These are phyloP conservation scores for Plasmodium billcollinsi DNA, from an alignment of 169 alveolate genomes.

Conservation along the genomic window DNA sequence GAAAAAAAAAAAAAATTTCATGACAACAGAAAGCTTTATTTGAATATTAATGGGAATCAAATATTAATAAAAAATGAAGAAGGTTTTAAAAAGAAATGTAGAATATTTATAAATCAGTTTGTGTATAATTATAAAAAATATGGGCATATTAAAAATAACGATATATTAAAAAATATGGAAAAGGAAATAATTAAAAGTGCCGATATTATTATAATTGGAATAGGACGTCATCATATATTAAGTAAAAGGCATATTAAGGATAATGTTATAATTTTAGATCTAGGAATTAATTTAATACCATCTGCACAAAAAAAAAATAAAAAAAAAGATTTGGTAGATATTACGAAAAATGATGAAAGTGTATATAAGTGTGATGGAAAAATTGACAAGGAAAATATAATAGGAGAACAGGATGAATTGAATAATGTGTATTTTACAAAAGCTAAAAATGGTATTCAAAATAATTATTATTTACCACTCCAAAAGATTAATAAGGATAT, in stretches of 20 bases:
- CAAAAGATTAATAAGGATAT: no score
- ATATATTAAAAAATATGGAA: constrained; percentile 22
- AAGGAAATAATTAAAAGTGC: constrained; percentile 22
- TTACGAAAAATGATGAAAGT: background rate
- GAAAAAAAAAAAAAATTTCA: background rate
- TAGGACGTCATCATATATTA: constrained; percentile 26
- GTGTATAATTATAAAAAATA: background rate
- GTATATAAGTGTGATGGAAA: background rate
- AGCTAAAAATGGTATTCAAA: background rate
- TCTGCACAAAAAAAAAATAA: background rate
- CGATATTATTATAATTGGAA: constrained; percentile 49
- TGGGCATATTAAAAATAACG: constrained; percentile 8
- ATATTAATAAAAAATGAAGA: constrained; percentile 1
- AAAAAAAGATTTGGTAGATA: background rate
- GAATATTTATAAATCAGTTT: constrained; percentile 1
- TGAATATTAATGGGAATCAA: constrained; percentile 12
- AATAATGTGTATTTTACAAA: background rate
- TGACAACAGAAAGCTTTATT: background rate
- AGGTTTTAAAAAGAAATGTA: constrained; percentile 19
- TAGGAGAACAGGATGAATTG: no score
- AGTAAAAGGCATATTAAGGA: constrained; percentile 30
- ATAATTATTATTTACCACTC: background rate
- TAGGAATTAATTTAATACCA: constrained; percentile 43
- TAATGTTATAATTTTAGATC: constrained; percentile 39
- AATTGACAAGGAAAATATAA: background rate